Conservation (phyloP, 768 basidiomycete species). For the Tephrocybe rancida region DNA sequence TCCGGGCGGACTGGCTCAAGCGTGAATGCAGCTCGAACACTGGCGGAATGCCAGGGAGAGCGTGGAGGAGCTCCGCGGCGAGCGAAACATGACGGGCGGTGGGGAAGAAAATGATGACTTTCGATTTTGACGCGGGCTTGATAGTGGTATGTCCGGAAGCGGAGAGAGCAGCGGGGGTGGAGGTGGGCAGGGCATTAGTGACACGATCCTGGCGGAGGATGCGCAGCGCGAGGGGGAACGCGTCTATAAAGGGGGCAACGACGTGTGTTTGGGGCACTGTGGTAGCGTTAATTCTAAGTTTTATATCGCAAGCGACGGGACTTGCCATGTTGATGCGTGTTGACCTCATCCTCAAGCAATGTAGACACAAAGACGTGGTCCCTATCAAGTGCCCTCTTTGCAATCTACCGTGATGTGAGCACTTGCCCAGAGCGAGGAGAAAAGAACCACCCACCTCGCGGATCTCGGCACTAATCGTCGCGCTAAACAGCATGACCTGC, state of each 20-base stretch:
- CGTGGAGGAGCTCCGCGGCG: conserved; percentile 34
- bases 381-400: conserved; percentile 23
- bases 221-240: conserved; percentile 41
- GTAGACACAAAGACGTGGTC: conserved; percentile 58
- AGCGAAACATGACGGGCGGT: conserved; percentile 61
- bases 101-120: conserved; percentile 62
- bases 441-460: conserved; percentile 38
- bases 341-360: conserved; percentile 54
- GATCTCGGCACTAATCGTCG: conserved; percentile 74
- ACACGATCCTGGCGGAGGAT: conserved; percentile 37
- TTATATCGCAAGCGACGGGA: no score
- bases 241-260: conserved; percentile 41
- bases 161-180: background rate
- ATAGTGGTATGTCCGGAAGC: background rate
- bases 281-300: no score
- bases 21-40: conserved; percentile 61
- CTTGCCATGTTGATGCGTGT: conserved; percentile 65
- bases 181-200: conserved; percentile 19
- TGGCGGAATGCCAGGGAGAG: conserved; percentile 30
- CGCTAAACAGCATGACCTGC: conserved; percentile 72
- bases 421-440: no score
- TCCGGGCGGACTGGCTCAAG: conserved; percentile 49
- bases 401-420: conserved; percentile 14
- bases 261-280: conserved; percentile 50
- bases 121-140: conserved; percentile 14